Base-by-base conservation (phyloP, 2,329 filamentous ascomycete genomes). In the Trichophyton equinum region DNA sequence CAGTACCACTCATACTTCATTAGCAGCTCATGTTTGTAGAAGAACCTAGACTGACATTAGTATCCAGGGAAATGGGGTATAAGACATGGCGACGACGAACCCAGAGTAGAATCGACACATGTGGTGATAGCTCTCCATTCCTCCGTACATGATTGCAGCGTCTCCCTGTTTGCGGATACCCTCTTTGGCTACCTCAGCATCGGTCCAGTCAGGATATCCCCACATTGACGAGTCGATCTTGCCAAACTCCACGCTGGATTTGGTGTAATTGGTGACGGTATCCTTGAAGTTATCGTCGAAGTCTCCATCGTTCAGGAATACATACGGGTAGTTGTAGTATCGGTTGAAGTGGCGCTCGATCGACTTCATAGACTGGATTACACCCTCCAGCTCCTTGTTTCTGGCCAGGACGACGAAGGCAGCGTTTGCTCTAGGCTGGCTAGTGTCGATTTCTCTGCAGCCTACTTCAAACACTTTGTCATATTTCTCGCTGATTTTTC, bases 101-200 rank as follows among this genome's bases (percentile, higher is more conserved):
- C 92, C 94, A 65, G 94, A 99, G 77, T 99, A 99, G 79, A 99
- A 99, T 68, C 94, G 85, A 74, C 94, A 99, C 94, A 99, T 99
- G 76, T 95, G 87, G 71, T 99, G 94, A 72, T 99, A 99, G 76
- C 91, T 96, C 75, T 97, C 94, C 81, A 99, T 87, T 55, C 94
- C 94, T 73, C 94, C 94, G 73, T 97, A 99, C 94, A 99, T 99
- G 79, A 99, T 95, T 55, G 94, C 94, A 58, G 86, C 86, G 74
- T 99, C 94, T 66, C 94, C 94, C 75, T 99, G 94, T 77, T 96
- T 96, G 60, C 89, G 85, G 70, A 99, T 95, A 63, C 92, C 92
- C 75, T 99, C 94, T 76, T 91, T 91, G 66, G 91, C 92, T 59
- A 96, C 89, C 73, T 94, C 91, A 67, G 85, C 83, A 72, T 99